Evolutionary conservation across 495 filamentous ascomycete species (phyloP), one percentile per base, ranked within the genome.

Genomic region (Trichodelitschia bisporula): DNA sequence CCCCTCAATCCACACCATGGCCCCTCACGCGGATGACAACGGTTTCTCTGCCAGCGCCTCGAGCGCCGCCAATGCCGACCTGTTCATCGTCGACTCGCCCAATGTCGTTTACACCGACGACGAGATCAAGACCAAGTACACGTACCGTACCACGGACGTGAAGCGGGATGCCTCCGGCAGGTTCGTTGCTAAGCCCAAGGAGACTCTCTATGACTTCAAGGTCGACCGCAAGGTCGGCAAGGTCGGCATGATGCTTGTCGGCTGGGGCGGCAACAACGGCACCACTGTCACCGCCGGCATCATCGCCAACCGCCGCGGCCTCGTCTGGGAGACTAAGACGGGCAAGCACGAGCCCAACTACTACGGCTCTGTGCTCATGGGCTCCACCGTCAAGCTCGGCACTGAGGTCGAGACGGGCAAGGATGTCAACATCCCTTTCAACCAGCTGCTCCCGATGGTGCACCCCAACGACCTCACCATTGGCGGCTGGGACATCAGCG

Each of bases 191-290:
- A 69, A 66, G 26, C 86, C 86, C 40, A 77, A 78, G 60, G 72
- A 91, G 55, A 80, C 72, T 35, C 56, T 71, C 40, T 95, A 95
- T 53, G 69, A 93, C 59, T 95, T 97, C 77, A 90, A 91, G 65
- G 75, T 86, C 46, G 76, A 90, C 47, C 79, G 80, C 47, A 77
- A 78, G 51, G 65, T 93, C 24, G 77, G 77, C 52, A 93, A 90
- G 64, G 63, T 78, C 36, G 86, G 86, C 45, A 61, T 90, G 59
- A 93, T 97, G 86, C 66, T 97, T 46, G 89, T 95, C 37, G 86
- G 86, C 37, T 86, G 70, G 77, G 86, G 86, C 56, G 86, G 86
- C 44, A 97, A 97, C 70, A 95, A 97, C 49, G 86, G 86, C 44
- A 74, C 78, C 39, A 97, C 86, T 38, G 79, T 95, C 35, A 95